Base-by-base conservation (phyloP, 306 rosid species). In the Ormosia semicastrata region DNA sequence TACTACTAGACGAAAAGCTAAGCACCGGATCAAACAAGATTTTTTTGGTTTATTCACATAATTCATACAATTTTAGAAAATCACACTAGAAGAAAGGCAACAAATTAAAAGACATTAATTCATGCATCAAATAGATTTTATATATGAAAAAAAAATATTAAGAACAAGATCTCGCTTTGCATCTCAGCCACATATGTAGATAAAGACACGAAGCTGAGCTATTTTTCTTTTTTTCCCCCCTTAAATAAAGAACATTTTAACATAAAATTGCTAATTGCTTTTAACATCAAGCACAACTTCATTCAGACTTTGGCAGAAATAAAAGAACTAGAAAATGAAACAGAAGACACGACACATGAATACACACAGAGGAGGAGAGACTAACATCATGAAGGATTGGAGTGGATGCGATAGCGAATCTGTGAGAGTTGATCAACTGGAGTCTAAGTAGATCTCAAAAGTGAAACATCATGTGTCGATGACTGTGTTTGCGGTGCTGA, bases 351-450 rank as follows among this genome's bases (percentile, higher is more conserved):
- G 62, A 37, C 5, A 37, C 41, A 4, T 5, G 0, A 5, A 37
- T 6, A 37, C 41, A 37, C 41, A 37, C 41, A 37, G 41, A 37
- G 41, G 41, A 6, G 6, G 41, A 34, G 84, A 78, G 17, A 91
- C 96, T 88, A 32, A 91, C 93, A 91, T 93, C 96, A 91, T n/a
- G 92, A 69, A 79, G 96, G 96, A 78, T 91, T 91, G 66, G 96
- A 91, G 54, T 86, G 89, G 93, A 91, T 91, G 91, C 93, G 89
- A 78, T 81, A 91, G 56, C 88, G 85, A 49, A 91, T 85, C 60
- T 91, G 93, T 2, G 53, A 92, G 72, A 91, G 87, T 40, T 91
- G 96, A 85, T 89, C 93, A 17, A 88, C 62, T 0, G 93, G 96
- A 59, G 85, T 36, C 90, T 88, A 91, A 47, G 17, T n/a, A n/a